Evolutionary conservation across 805 yeast genomes (phyloP), one percentile per base, ranked within the genome.

Genomic region (Starmerella bombi): DNA sequence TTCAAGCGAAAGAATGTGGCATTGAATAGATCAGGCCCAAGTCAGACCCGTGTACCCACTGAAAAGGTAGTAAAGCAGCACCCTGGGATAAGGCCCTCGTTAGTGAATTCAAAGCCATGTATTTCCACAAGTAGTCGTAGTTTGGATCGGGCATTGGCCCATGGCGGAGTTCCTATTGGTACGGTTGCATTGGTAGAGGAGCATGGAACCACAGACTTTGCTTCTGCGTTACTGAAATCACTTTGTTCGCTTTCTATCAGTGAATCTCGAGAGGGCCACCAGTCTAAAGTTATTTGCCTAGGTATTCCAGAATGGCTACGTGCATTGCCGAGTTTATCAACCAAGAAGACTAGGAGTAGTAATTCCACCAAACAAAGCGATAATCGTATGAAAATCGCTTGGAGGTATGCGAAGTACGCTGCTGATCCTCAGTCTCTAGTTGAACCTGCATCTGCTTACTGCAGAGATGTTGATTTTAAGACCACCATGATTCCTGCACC

Each of bases 131-230:
- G 96, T 1, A 70, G 79, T 19, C 56, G 67, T 6, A 86, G 83
- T 54, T 58, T 88, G 18, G 97, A 88, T 58, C 72, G 68, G 48
- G 59, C 82, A 3, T 56, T 88, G 38, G 72, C 71, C 1, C 97
- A 88, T 58, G 79, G 74, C 41, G 98, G 98, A 1, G 57, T 86
- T 14, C 97, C 97, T 1, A 50, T 82, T 10, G 94, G 94, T 1
- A 60, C 67, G 9, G 69, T 80, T 5, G 55, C 85, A 29, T 57
- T 86, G 12, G 56, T 88, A 4, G 88, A 83, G 57, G 97, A 88
- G 56, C 70, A 73, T 14, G 91, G 93, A 0, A 77, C 88, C 5
- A 88, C 97, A 0, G 96, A 88, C 54, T 88, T 84, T 55, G 69
- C 80, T 5, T 70, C 84, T 5, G 75, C 82, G 9, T 49, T 88